Conservation (phyloP, 2,329 filamentous ascomycete genomes). For the Graphilbum fragrans region DNA sequence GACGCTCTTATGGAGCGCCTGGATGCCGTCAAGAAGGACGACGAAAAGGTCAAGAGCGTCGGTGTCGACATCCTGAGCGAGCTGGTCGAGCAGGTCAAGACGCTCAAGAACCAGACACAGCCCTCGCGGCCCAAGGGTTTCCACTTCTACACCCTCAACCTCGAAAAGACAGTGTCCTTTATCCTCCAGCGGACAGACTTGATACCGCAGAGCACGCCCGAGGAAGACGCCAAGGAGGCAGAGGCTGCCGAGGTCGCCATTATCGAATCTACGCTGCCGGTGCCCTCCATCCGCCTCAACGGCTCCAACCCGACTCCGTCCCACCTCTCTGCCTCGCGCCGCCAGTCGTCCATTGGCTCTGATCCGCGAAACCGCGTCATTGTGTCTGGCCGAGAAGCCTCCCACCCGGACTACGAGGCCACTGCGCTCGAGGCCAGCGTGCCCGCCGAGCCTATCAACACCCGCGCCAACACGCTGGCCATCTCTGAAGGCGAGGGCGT, state of each 20-base stretch:
- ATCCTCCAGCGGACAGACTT: conserved; percentile 78
- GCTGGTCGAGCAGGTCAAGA: conserved; percentile 65
- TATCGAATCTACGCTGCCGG: conserved; percentile 31
- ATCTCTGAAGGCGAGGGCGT: conserved; percentile 90
- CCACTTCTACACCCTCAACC: conserved; percentile 94
- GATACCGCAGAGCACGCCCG: conserved; percentile 48
- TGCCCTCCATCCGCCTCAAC: conserved; percentile 39
- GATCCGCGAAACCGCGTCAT: conserved; percentile 83
- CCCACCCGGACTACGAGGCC: conserved; percentile 55
- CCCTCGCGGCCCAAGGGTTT: conserved; percentile 58
- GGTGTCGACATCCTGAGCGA: conserved; percentile 77
- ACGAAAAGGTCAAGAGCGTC: conserved; percentile 68
- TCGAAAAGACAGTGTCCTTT: conserved; percentile 92
- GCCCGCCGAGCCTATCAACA: conserved; percentile 62
- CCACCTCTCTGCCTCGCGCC: conserved; percentile 33
- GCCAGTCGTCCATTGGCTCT: conserved; percentile 69
- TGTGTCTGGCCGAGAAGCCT: conserved; percentile 51
- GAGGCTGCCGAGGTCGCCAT: conserved; percentile 36
- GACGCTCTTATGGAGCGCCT: conserved; percentile 55
- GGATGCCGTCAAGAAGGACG: conserved; percentile 62
- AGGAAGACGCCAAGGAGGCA: conserved; percentile 29
- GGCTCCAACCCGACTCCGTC: conserved; percentile 23
- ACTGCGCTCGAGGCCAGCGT: conserved; percentile 66
- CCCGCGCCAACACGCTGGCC: conserved; percentile 72
- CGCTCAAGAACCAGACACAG: conserved; percentile 39